These are phyloP conservation scores for Fraxinus baroniana DNA, from an alignment of 305 asterid genomes.

Conservation along the genomic window DNA sequence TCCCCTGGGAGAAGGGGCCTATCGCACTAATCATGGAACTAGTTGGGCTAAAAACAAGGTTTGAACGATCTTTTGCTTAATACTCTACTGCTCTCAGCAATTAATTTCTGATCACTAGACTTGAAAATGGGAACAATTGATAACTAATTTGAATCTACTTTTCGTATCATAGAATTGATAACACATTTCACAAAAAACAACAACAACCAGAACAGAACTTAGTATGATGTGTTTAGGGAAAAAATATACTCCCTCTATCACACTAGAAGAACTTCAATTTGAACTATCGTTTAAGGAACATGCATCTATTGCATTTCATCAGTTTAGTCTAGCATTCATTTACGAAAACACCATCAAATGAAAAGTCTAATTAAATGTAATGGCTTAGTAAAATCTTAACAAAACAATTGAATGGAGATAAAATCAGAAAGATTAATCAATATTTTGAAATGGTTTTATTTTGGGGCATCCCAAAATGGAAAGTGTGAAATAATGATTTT, in stretches of 20 bases:
- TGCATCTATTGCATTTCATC: background rate
- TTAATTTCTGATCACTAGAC: background rate
- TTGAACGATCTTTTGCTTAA: background rate
- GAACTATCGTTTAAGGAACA: background rate
- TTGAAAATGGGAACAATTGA: background rate
- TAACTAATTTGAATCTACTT: background rate
- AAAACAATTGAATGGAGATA: background rate
- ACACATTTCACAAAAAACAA: background rate
- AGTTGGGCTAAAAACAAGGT: background rate
- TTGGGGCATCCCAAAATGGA: background rate
- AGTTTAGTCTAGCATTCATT: background rate
- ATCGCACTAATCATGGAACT: background rate
- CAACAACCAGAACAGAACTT: background rate
- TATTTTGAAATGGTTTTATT: background rate
- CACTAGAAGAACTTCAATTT: background rate
- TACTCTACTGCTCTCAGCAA: background rate
- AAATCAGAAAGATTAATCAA: background rate
- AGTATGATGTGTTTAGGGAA: background rate
- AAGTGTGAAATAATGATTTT: background rate
- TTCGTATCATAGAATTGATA: background rate
- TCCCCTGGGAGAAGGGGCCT: background rate
- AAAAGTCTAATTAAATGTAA: background rate
- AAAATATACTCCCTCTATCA: background rate
- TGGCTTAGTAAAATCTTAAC: background rate
- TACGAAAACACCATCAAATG: background rate